These are phyloP conservation scores for Phytophthora melonis DNA, from an alignment of 352 stramenopile genomes.

Conservation along the genomic window DNA sequence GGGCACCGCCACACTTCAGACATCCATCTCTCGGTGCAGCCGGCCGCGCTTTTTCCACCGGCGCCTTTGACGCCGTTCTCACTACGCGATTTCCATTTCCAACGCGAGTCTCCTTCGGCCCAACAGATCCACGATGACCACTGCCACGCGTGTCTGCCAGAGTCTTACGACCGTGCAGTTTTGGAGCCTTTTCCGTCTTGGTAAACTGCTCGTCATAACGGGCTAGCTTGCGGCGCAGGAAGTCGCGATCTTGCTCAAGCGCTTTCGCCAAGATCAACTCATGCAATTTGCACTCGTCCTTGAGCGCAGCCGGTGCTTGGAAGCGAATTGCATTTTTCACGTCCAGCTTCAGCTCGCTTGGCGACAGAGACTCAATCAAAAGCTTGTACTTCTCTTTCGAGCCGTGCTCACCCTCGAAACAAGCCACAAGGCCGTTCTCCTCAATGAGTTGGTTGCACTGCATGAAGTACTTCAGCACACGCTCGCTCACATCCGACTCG, in stretches of 20 bases:
- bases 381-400: slow-evolving; percentile 18
- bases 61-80: not conserved
- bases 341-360: slow-evolving; percentile 8
- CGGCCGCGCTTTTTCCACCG: not conserved
- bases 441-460: not conserved
- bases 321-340: slow-evolving; percentile 22
- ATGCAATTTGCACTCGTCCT: slow-evolving; percentile 17
- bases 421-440: not conserved
- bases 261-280: slow-evolving; percentile 19
- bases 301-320: slow-evolving; percentile 2
- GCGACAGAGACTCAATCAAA: slow-evolving; percentile 12
- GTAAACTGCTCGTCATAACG: slow-evolving; percentile 16
- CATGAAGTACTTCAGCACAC: not conserved
- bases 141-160: not conserved
- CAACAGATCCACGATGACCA: not conserved
- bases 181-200: no score
- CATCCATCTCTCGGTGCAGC: slow-evolving; percentile 6
- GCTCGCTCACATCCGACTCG: not conserved
- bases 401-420: slow-evolving; percentile 2
- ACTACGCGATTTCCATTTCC: not conserved
- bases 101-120: not conserved
- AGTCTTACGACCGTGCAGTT: not conserved
- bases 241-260: slow-evolving; percentile 16
- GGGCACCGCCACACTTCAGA: slow-evolving; percentile 12
- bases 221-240: slow-evolving; percentile 4